These are phyloP conservation scores for Bipolaris oryzae DNA, from an alignment of 2,329 filamentous ascomycete species.

Conservation along the genomic window DNA sequence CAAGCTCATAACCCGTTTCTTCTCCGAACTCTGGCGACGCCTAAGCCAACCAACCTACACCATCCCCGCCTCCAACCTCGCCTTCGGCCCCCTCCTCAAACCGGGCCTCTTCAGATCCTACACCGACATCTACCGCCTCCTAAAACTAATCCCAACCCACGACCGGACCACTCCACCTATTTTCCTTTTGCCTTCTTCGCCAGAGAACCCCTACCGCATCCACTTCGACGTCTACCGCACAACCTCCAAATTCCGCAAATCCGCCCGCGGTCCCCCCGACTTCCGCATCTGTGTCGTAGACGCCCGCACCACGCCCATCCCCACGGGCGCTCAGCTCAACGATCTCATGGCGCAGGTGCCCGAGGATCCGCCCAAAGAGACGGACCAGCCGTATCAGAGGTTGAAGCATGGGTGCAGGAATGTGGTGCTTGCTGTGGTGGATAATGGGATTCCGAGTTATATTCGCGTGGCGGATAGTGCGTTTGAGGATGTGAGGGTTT, in stretches of 20 bases:
- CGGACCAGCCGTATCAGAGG: conserved; percentile 69
- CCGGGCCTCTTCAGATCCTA: conserved; percentile 63
- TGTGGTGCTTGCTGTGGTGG: conserved; percentile 85
- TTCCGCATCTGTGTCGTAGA: conserved; percentile 85
- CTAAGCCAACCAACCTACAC: conserved; percentile 29
- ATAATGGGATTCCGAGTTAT: conserved; percentile 88
- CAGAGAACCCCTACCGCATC: conserved; percentile 68
- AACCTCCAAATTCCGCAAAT: conserved; percentile 71
- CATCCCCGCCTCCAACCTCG: conserved; percentile 28
- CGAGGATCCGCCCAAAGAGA: conserved; percentile 65
- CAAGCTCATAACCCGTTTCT: conserved; percentile 44
- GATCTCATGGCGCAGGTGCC: conserved; percentile 76
- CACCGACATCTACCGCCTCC: conserved; percentile 73
- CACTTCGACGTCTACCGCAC: conserved; percentile 86
- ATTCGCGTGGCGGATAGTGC: conserved; percentile 78
- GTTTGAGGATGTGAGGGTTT: conserved; percentile 74
- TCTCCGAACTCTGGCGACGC: conserved; percentile 43
- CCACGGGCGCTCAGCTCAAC: conserved; percentile 73
- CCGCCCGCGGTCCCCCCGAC: conserved; percentile 76
- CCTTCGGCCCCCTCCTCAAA: conserved; percentile 57
- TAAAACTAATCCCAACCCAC: conserved; percentile 75
- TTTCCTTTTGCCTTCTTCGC: conserved; percentile 38
- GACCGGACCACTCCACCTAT: conserved; percentile 57
- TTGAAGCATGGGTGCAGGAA: conserved; percentile 85
- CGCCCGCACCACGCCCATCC: conserved; percentile 72